These are phyloP conservation scores for Tetrahymena malaccensis DNA, from an alignment of 73 alveolate genomes.

Conservation along the genomic window DNA sequence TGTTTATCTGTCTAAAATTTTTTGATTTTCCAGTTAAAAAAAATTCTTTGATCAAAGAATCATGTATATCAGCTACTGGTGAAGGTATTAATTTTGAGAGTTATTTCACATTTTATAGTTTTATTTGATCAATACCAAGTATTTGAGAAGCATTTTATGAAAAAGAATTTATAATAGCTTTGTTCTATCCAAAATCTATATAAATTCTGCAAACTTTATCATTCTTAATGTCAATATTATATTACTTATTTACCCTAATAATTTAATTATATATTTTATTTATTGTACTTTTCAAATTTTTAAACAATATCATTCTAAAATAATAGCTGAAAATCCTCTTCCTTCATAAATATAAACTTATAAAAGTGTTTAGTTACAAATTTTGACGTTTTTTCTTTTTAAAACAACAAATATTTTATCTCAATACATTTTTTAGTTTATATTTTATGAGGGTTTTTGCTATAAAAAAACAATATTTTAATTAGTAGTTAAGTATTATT, in stretches of 20 bases:
- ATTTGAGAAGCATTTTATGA: background rate
- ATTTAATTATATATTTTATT: too few relatives aligned
- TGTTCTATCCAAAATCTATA: background rate
- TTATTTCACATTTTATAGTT: background rate
- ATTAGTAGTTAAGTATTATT: too few relatives aligned
- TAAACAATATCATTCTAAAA: too few relatives aligned
- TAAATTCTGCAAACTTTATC: background rate
- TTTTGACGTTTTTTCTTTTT: too few relatives aligned
- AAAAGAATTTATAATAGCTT: background rate
- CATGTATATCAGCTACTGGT: background rate
- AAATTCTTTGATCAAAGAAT: background rate
- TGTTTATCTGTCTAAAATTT: background rate
- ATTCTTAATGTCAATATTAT: background rate
- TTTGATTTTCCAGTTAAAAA: background rate
- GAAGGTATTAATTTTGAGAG: background rate
- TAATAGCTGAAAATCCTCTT: too few relatives aligned
- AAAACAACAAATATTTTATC: too few relatives aligned
- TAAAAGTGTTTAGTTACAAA: too few relatives aligned
- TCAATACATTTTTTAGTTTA: too few relatives aligned
- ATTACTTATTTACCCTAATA: background rate
- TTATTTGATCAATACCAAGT: background rate
- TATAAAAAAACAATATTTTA: too few relatives aligned
- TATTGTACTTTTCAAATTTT: too few relatives aligned
- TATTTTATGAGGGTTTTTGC: too few relatives aligned
- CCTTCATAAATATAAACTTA: too few relatives aligned